Evolutionary conservation across 257 asterid genomes (phyloP), one percentile per base, ranked within the genome.

Genomic region (Apocynum venetum): DNA sequence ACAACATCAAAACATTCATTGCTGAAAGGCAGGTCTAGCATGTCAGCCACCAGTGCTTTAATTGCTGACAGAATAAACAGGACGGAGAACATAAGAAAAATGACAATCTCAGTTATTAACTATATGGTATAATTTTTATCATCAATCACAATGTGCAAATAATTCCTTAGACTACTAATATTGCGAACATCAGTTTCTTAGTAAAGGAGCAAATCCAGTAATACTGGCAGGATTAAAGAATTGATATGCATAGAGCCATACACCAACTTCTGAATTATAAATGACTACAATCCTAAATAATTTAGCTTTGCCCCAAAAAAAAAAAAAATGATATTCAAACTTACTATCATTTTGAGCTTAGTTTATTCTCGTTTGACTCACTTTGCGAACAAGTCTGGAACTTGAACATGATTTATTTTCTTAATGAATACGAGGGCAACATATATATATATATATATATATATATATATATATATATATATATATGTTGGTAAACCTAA

Each of bases 11-110:
- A 93, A 79, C 88, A 84, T 78, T 84, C 97, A 73, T 90, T 86
- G 40, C 80, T 92, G 82, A 95, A 93, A 61, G 99, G 98, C 72
- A 95, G 91, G 84, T 91, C 92, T 79, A 95, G 88, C 99, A 95
- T 95, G 87, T 95, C 98, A 57, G 98, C 99, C 86, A 93, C 96
- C 88, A 93, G 82, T 80, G 89, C 99, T 80, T 82, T 85, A 81
- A 95, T 89, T 77, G 85, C 98, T 95, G 93, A 72, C 71, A 57
- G 72, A 76, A 83, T 60, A 71, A 67, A 44, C 49, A 78, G 73
- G 43, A 73, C 43, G 2, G 31, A 6, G 31, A 76, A 61, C 35
- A 68, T 64, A 78, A 78, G 73, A 66, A 75, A 65, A n/a, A 40
- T 40, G 41, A 8, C 31, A 61, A 6, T 55, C 36, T 8, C 44